phyloP scores from a whole-genome alignment of 805 yeast species.

The Saturnispora hagleri region DNA sequence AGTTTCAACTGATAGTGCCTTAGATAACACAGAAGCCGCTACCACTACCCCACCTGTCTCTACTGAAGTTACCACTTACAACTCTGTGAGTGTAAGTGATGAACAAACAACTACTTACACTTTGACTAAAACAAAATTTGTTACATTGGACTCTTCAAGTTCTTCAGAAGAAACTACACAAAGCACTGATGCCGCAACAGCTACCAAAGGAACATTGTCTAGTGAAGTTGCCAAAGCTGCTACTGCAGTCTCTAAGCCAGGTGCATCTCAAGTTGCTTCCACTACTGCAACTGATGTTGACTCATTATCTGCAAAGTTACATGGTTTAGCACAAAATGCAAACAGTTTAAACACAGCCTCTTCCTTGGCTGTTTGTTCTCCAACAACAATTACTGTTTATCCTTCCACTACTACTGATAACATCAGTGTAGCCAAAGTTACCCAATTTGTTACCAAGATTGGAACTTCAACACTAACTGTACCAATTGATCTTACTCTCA shows the following conservation, averaged over 20 bases:
- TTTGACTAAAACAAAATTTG: constrained; percentile 12
- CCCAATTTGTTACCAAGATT: background rate
- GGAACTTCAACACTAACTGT: constrained; percentile 23
- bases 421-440: constrained; percentile 2
- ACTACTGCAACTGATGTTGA: background rate
- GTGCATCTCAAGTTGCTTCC: background rate
- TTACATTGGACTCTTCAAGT: constrained; percentile 9
- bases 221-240: background rate
- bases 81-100: constrained; percentile 1
- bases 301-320: background rate
- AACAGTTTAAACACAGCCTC: background rate
- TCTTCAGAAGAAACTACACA: background rate
- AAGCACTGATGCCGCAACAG: constrained; percentile 1
- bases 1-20: background rate
- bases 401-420: constrained; percentile 8
- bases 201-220: background rate
- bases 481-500: constrained; percentile 26
- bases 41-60: constrained; percentile 1
- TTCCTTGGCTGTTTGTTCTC: constrained; percentile 3
- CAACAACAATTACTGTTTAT: constrained; percentile 3
- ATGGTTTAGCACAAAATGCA: background rate
- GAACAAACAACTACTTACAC: constrained; percentile 16
- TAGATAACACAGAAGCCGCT: background rate
- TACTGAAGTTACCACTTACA: constrained; percentile 6
- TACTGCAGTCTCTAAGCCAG: constrained; percentile 1